Base-by-base conservation (phyloP, 768 basidiomycete genomes). In the Mycena capillaripes region DNA sequence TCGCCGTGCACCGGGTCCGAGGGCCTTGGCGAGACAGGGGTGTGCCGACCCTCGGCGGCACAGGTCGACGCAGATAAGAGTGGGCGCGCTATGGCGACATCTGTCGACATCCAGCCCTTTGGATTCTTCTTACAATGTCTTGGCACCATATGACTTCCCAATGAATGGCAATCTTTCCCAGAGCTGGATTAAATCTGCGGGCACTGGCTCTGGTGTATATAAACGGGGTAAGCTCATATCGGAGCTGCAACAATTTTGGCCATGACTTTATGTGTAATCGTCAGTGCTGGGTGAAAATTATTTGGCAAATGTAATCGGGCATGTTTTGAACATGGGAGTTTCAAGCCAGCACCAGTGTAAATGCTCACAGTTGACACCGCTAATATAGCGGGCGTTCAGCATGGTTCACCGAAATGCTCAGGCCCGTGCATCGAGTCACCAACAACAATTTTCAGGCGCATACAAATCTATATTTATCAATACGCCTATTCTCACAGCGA, bases 391-490 rank as follows among this genome's bases (percentile, higher is more conserved):
- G 52, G 52, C 52, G 52, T 57, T 57, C 32, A 59, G 40, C 57
- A 59, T 59, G 57, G 40, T 40, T 59, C 57, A 59, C 57, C 57
- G 57, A 40, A 21, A 59, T 59, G 42, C 42, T 59, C 57, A 59
- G 57, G 57, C 57, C 57, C 57, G 57, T 59, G 57, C 38, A 40
- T 59, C 57, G 38, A 59, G 57, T 61, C 42, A 61, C 59, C 59
- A 40, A 46, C 40, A 61, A 30, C 36, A 44, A 44, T 44, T 44
- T n/a, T 44, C 42, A 44, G 42, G 17, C 17, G 42, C 42, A 44
- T n/a, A 44, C 42, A 44, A 44, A 44, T 44, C 10, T 44, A 19
- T 44, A 44, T 44, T 21, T 44, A 12, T 44, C 42, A 44, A 44
- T 21, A 19, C 30, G 56, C 56, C 36, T 57, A 57, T 57, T 57